A percentile compares a stretch with the other conserved stretches of the same genome.
Evolutionary conservation across 2,329 filamentous ascomycete genomes (phyloP).

Genomic region (Alternaria brassicae): DNA sequence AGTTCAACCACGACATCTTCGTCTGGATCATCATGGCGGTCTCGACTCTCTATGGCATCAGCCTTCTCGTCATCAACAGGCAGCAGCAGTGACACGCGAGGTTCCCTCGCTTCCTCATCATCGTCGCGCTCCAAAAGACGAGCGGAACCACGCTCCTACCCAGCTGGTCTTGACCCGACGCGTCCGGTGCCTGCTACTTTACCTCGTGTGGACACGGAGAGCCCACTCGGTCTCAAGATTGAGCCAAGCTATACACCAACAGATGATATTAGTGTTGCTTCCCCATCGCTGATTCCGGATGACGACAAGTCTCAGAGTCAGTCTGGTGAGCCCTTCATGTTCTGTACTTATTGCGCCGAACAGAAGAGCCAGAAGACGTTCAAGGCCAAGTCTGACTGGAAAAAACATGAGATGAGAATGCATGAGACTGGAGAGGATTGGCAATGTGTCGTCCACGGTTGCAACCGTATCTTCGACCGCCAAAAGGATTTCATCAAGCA

Average conservation of each 20-base stretch:
- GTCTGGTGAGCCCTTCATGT: conserved; percentile 46
- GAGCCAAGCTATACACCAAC: conserved; percentile 43
- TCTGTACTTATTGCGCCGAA: conserved; percentile 50
- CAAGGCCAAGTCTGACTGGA: conserved; percentile 51
- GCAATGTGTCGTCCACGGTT: conserved; percentile 46
- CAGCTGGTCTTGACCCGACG: conserved; percentile 43
- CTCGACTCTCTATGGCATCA: conserved; percentile 44
- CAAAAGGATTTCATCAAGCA: conserved; percentile 50
- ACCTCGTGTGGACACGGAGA: conserved; percentile 42
- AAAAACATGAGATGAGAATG: conserved; percentile 50
- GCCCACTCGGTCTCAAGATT: conserved; percentile 39
- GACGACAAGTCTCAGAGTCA: conserved; percentile 33
- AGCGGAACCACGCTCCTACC: conserved; percentile 47
- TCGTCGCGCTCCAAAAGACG: conserved; percentile 42
- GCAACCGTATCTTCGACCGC: conserved; percentile 46
- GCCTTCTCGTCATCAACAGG: conserved; percentile 41
- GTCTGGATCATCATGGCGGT: conserved; percentile 43
- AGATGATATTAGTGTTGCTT: conserved; percentile 43
- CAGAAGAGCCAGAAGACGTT: conserved; percentile 46
- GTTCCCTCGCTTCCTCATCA: conserved; percentile 40
- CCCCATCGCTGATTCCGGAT: conserved; percentile 29
- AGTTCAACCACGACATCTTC: conserved; percentile 41
- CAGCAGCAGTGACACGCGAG: conserved; percentile 37
- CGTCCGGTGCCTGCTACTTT: conserved; percentile 40
- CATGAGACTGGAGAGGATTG: conserved; percentile 51